Conservation (phyloP, 257 asterid species). For the Plantago major region DNA sequence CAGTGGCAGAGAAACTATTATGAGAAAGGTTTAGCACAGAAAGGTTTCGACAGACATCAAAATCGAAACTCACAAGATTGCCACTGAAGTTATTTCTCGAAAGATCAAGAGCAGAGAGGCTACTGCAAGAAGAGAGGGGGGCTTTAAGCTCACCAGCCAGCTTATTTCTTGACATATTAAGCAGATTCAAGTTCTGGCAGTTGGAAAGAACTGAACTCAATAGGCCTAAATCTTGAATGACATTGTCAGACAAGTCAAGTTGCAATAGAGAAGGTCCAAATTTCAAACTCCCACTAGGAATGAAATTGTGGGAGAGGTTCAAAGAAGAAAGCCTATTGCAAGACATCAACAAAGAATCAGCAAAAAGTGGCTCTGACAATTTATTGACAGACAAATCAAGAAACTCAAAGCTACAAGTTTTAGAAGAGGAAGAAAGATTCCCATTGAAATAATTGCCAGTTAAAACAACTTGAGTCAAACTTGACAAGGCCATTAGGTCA, state of each 20-base stretch:
- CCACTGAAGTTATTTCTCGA: conserved; percentile 69
- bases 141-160: conserved; percentile 40
- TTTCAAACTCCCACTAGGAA: conserved; percentile 43
- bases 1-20: conserved; percentile 50
- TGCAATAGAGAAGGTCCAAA: conserved; percentile 53
- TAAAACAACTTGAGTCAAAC: conserved; percentile 42
- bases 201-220: conserved; percentile 38
- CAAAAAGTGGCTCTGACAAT: conserved; percentile 51
- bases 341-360: conserved; percentile 35
- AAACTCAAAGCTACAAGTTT: conserved; percentile 55
- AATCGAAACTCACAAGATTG: conserved; percentile 34
- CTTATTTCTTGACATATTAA: conserved; percentile 52
- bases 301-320: conserved; percentile 65
- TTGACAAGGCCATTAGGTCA: conserved; percentile 46
- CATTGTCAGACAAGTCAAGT: conserved; percentile 62
- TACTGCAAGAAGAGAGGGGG: conserved; percentile 47
- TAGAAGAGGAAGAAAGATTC: conserved; percentile 41
- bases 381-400: conserved; percentile 67
- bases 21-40: conserved; percentile 48
- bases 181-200: conserved; percentile 56
- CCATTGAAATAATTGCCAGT: conserved; percentile 71
- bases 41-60: conserved; percentile 56
- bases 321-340: conserved; percentile 44
- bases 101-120: conserved; percentile 54
- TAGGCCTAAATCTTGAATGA: conserved; percentile 44